A percentile compares a stretch with the other conserved stretches of the same genome.
Conservation (phyloP, 176 grass and related monocot genomes). For the Ampelocalamus luodianensis region DNA sequence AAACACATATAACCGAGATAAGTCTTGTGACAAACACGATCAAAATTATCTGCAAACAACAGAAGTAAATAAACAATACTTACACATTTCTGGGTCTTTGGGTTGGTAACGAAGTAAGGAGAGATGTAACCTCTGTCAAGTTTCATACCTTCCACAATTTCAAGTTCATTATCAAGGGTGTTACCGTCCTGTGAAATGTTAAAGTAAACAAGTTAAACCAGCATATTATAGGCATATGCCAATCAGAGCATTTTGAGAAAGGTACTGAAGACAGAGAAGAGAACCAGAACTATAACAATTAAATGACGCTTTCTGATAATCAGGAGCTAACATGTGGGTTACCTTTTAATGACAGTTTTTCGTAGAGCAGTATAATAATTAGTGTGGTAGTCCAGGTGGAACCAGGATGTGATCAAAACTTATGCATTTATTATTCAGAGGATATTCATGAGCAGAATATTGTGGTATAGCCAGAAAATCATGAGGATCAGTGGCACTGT, state of each 20-base stretch:
- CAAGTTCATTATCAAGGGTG: slow-evolving; percentile 88
- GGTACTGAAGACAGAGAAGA: not conserved
- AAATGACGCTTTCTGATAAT: not conserved
- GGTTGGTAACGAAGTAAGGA: slow-evolving; percentile 94
- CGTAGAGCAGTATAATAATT: not conserved
- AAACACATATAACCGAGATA: not conserved
- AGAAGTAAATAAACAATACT: slow-evolving; percentile 37
- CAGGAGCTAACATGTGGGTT: not conserved
- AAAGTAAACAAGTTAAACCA: slow-evolving; percentile 13
- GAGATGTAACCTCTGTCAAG: slow-evolving; percentile 98
- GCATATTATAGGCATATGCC: not conserved
- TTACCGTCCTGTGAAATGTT: slow-evolving; percentile 75
- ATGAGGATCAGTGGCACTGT: not conserved
- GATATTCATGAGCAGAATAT: not conserved
- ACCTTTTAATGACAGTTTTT: not conserved
- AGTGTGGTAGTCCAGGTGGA: not conserved
- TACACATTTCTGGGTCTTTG: slow-evolving; percentile 98
- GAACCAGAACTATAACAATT: not conserved
- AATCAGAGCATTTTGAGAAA: not conserved
- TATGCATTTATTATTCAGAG: not conserved
- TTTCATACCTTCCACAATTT: slow-evolving; percentile 99
- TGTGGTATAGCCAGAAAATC: not conserved
- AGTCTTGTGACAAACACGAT: not conserved
- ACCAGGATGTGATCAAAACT: not conserved
- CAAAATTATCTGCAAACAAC: not conserved